Base-by-base conservation (phyloP, 352 stramenopile genomes). In the Thalassiosira hispida region DNA sequence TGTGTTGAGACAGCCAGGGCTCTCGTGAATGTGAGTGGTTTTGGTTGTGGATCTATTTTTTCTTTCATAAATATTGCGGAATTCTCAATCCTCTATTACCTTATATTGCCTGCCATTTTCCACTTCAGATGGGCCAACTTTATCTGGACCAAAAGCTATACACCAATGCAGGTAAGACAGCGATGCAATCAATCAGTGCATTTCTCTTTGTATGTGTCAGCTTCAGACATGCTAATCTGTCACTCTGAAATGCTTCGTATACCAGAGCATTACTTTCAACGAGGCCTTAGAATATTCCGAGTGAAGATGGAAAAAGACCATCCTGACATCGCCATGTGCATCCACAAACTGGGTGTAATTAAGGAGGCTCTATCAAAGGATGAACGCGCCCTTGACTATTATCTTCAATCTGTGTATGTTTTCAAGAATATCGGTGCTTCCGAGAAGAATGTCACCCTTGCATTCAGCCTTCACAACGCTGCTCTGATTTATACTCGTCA, bases 321-420 rank as follows among this genome's bases (percentile, higher is more conserved):
- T 49, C 33, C 62, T 47, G 83, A 89, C 33, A 74, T 81, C 77
- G 78, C 73, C 5, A 66, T 77, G 18, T 89, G 83, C 44, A 57
- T 89, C 25, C 62, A 89, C 59, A 87, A 81, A 62, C 55, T 89
- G 31, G 83, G 78, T 46, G 63, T 87, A 12, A 81, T 83, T 14
- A 83, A 64, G 52, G 83, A 89, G 42, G 57, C 73, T 14, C 59
- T 77, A 11, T 82, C 61, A 11, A 56, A 86, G 14, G 77, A 88
- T 31, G 55, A 78, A 44, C 23, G 53, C 9, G 73, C 73, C 52
- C 40, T 85, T 22, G 60, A 79, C 23, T 77, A 82, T 42, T 88
- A 85, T 61, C 38, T 75, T 27, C 38, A 84, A 73, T 63, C 53
- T 60, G 80, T 83, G 29, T 25, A 77, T 20, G 80, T 81, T 77